Percentiles rank a stretch among this genome's conserved stretches.
phyloP scores from a whole-genome alignment of 2,329 filamentous ascomycete genomes.

The Sphaerostilbella broomeana region DNA sequence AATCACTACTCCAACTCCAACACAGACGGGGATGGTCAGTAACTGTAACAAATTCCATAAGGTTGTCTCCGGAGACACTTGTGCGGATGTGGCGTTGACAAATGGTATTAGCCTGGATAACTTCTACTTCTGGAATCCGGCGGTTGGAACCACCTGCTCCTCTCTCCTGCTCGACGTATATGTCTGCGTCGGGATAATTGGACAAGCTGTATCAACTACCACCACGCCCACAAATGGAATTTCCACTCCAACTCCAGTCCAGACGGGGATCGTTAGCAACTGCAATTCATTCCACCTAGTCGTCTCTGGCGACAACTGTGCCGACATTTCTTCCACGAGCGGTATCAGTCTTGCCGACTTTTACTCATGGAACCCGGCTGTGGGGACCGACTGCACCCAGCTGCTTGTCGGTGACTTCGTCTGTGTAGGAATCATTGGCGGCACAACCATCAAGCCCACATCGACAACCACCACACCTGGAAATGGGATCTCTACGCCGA shows the following conservation, averaged over 20 bases:
- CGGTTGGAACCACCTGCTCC: not conserved
- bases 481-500: slow-evolving; percentile 22
- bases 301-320: not conserved
- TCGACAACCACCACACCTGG: not conserved
- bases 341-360: not conserved
- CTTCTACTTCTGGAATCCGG: slow-evolving; percentile 2
- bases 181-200: too few species aligned
- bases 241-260: slow-evolving; percentile 23
- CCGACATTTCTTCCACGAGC: not conserved
- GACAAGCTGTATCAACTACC: not conserved
- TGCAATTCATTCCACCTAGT: slow-evolving; percentile 25
- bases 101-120: not conserved
- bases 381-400: not conserved
- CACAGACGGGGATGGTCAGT: slow-evolving; percentile 7
- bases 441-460: slow-evolving; percentile 1
- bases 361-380: slow-evolving; percentile 1
- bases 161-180: not conserved
- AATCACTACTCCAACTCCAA: slow-evolving; percentile 7
- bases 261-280: slow-evolving; percentile 23
- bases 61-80: slow-evolving; percentile 2
- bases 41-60: slow-evolving; percentile 7
- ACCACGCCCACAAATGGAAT: slow-evolving; percentile 15
- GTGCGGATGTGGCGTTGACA: not conserved
- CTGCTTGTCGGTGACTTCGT: not conserved
- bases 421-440: slow-evolving; percentile 13